Evolutionary conservation across 1,284 basidiomycete genomes (phyloP).

Genomic region (Sporisorium scitamineum): DNA sequence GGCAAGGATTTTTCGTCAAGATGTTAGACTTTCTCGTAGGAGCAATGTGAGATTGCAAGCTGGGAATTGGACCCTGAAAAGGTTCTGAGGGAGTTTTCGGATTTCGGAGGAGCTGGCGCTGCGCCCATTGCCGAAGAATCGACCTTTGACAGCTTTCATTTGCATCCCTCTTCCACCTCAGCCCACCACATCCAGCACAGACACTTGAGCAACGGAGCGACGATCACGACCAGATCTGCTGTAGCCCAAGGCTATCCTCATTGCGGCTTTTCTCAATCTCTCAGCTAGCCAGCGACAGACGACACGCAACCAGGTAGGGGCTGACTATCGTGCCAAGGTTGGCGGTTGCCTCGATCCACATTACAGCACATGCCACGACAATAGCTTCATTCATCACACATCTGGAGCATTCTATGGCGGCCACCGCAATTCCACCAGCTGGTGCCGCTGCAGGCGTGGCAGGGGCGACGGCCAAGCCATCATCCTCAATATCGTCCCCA

Average conservation of each 20-base stretch:
- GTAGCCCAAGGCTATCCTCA: too few species aligned
- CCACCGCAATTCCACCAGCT: neutral
- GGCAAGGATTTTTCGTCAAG: too few species aligned
- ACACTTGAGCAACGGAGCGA: neutral
- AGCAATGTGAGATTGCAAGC: neutral
- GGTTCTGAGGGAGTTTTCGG: neutral
- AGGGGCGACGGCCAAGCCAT: neutral
- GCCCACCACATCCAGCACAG: neutral
- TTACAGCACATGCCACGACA: constrained; percentile 7
- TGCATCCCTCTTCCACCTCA: neutral
- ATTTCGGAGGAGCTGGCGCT: neutral
- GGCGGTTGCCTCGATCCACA: neutral
- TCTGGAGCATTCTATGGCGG: constrained; percentile 9
- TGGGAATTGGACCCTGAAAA: neutral
- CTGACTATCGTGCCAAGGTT: too few species aligned
- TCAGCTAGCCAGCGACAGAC: too few species aligned
- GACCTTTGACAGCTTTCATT: constrained; percentile 3
- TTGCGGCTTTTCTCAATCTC: too few species aligned
- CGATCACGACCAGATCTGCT: neutral
- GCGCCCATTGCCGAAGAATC: neutral
- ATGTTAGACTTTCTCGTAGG: too few species aligned
- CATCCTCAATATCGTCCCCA: constrained; percentile 12
- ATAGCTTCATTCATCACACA: neutral
- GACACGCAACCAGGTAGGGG: too few species aligned
- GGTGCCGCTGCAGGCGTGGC: constrained; percentile 10